Base-by-base conservation (phyloP, 768 basidiomycete genomes). In the Amanita exitialis region DNA sequence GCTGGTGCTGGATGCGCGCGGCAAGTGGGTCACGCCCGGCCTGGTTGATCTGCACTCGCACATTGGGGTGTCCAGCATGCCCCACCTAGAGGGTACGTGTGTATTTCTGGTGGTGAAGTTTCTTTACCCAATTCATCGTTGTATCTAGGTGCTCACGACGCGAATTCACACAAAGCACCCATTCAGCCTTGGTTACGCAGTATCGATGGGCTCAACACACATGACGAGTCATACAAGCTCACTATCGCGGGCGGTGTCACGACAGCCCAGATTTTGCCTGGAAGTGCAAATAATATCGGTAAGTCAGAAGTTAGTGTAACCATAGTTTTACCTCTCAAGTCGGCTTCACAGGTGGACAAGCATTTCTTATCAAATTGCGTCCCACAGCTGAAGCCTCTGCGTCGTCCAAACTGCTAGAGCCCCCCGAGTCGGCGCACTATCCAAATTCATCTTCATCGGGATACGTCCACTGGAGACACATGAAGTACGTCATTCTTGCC, bases 321-420 rank as follows among this genome's bases (percentile, higher is more conserved):
- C 12, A 10, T n/a, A 6, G n/a, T 16, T 12, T 27, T 15, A 25
- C 6, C 27, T 18, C 27, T 35, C 6, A 32, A 15, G 23, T 15
- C 7, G 16, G 3, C 39, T 23, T 38, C 49, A 15, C 27, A 83
- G 86, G 85, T 39, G 88, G 88, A 16, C 86, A 88, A 58, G 83
- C 85, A 0, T 89, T 86, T 60, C 69, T 80, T 3, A 86, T 90
- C 60, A 91, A 91, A 61, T 62, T 86, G 3, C 74, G 90, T 21
- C 70, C 72, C n/a, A 90, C 87, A 0, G 57, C 66, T 0, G 86
- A 86, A 59, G 74, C 80, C n/a, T 82, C 83, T 0, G 74, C 82
- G 0, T 76, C 76, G 13, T 77, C 82, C 0, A 77, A 82, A 69
- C 70, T 88, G 3, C 69, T 92, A 13, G 90, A 93, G 46, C 81